Evolutionary conservation across 2,329 filamentous ascomycete genomes (phyloP).

Genomic region (Westerdykella sp.): DNA sequence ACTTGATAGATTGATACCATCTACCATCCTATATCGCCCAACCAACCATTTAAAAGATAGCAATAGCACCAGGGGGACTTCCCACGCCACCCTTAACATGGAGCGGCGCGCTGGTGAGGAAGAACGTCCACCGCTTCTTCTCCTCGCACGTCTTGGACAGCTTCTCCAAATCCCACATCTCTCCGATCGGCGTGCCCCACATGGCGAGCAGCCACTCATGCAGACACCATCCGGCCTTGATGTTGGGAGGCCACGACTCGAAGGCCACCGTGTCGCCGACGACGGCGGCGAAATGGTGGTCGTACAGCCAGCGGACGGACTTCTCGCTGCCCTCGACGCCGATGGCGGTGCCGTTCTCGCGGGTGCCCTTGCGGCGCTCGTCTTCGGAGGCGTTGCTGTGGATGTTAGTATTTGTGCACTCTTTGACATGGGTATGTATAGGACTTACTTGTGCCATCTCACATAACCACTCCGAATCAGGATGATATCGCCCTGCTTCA

Average conservation of each 20-base stretch:
- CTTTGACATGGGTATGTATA: too few relatives aligned
- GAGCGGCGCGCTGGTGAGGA: conserved; percentile 55
- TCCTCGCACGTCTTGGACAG: conserved; percentile 50
- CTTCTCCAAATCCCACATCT: conserved; percentile 43
- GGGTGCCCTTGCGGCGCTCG: conserved; percentile 25
- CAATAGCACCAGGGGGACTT: conserved; percentile 33
- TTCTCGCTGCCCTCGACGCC: conserved; percentile 32
- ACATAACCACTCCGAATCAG: conserved; percentile 42
- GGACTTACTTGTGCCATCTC: conserved; percentile 34
- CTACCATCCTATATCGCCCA: too few relatives aligned
- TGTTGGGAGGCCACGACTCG: conserved; percentile 32
- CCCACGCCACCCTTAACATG: conserved; percentile 48
- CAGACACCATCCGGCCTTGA: conserved; percentile 26
- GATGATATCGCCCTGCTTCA: conserved; percentile 30
- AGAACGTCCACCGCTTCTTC: conserved; percentile 52
- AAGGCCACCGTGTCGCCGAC: conserved; percentile 39
- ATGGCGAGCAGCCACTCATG: conserved; percentile 30
- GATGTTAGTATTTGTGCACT: conserved; percentile 1
- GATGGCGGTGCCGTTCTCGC: conserved; percentile 26
- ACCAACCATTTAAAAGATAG: conserved; percentile 18
- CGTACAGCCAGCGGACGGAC: conserved; percentile 34
- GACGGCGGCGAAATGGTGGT: conserved; percentile 31
- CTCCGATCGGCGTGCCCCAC: conserved; percentile 30
- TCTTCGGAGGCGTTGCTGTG: conserved; percentile 19
- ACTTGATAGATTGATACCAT: too few relatives aligned